A percentile compares a stretch with the other conserved stretches of the same genome.
Evolutionary conservation across 2,329 filamentous ascomycete genomes (phyloP).

Genomic region (Cordyceps cateniannulata): DNA sequence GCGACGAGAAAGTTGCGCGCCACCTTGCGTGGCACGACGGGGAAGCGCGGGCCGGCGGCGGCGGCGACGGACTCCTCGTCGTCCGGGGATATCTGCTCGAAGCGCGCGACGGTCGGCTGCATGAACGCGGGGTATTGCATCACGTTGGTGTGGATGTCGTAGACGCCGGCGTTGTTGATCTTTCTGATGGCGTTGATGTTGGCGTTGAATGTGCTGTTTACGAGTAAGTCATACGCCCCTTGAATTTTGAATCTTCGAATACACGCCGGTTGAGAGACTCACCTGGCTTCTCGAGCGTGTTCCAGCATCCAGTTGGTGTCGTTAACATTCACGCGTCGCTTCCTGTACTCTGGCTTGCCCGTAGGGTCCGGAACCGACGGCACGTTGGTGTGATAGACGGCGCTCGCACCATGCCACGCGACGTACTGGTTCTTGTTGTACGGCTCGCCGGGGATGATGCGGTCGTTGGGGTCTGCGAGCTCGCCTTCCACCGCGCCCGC

Average conservation of each 20-base stretch:
- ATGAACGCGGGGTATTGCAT: slow-evolving; percentile 83
- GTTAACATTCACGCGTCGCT: slow-evolving; percentile 79
- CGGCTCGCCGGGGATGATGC: slow-evolving; percentile 66
- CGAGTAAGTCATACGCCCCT: background rate
- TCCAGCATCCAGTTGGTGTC: slow-evolving; percentile 96
- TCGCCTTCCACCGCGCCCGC: slow-evolving; percentile 82
- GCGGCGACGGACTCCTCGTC: slow-evolving; percentile 24
- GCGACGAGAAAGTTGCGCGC: slow-evolving; percentile 50
- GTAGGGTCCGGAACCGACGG: slow-evolving; percentile 69
- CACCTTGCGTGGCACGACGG: slow-evolving; percentile 41
- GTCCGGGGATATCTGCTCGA: slow-evolving; percentile 60
- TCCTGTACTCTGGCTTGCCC: slow-evolving; percentile 75
- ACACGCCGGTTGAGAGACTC: slow-evolving; percentile 17
- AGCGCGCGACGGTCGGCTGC: slow-evolving; percentile 82
- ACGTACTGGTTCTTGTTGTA: slow-evolving; percentile 99
- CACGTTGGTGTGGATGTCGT: slow-evolving; percentile 89
- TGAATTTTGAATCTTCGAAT: background rate
- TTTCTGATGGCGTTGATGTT: slow-evolving; percentile 62
- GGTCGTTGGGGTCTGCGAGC: slow-evolving; percentile 83
- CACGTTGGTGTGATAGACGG: slow-evolving; percentile 81
- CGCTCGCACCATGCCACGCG: slow-evolving; percentile 94
- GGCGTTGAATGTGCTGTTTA: slow-evolving; percentile 72
- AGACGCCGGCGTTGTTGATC: slow-evolving; percentile 67
- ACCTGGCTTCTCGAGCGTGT: slow-evolving; percentile 88
- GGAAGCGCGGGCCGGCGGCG: slow-evolving; percentile 33